These are phyloP conservation scores for Hura crepitans DNA, from an alignment of 441 rosid species.

Conservation along the genomic window DNA sequence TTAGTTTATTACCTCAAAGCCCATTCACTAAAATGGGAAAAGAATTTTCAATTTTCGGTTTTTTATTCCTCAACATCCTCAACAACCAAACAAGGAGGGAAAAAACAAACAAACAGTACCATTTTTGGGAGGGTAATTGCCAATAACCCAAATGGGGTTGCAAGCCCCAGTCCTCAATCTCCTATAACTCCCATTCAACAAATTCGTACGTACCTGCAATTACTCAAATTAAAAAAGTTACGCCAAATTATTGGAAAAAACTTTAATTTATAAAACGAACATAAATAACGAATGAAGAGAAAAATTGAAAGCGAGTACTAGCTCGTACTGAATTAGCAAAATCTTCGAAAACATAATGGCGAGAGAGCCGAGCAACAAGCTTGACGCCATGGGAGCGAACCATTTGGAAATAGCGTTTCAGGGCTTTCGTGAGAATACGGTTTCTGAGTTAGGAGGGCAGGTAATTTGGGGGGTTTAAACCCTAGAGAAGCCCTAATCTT, in stretches of 20 bases:
- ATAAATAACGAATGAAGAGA: neutral
- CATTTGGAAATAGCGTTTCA: conserved; percentile 33
- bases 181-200: conserved; percentile 40
- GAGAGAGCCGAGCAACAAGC: conserved; percentile 45
- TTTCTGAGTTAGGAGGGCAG: neutral
- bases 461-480: conserved; percentile 20
- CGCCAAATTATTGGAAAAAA: neutral
- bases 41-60: neutral
- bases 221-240: neutral
- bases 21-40: neutral
- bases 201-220: conserved; percentile 35
- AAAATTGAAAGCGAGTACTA: conserved; percentile 4
- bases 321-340: conserved; percentile 38
- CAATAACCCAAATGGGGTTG: conserved; percentile 28
- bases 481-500: conserved; percentile 34
- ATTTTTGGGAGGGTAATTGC: conserved; percentile 30
- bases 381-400: conserved; percentile 58
- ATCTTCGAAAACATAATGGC: conserved; percentile 41
- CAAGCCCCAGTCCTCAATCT: conserved; percentile 36
- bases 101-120: conserved; percentile 14
- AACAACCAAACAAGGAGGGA: neutral
- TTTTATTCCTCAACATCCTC: neutral
- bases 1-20: neutral
- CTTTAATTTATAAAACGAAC: neutral
- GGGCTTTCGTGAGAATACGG: neutral